Base-by-base conservation (phyloP, 1,284 basidiomycete species). In the Trichosporon sp. region DNA sequence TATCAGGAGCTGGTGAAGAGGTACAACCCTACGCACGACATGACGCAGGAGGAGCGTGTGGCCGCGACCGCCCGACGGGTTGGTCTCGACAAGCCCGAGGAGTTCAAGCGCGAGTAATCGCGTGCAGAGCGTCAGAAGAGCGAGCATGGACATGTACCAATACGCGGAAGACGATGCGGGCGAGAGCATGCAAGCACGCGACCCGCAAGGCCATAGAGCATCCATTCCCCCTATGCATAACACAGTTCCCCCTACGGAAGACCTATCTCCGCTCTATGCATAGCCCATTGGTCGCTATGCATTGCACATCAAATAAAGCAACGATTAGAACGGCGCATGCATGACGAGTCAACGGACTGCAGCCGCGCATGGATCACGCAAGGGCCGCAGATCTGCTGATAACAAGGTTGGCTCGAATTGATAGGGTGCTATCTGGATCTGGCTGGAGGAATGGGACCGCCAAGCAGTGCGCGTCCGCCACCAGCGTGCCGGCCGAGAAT, bases 21-120 rank as follows among this genome's bases (percentile, higher is more conserved):
- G 68, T 97, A 97, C 84, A 95, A 95, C 80, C 93, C 95, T 0
- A 84, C 91, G 12, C 83, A 90, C 64, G 91, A 91, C 75, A 86
- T 95, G 76, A 89, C 92, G 0, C 85, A 87, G 25, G 88, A 93
- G 76, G 92, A 95, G 77, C 86, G 90, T 70, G 86, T 95, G 68
- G 85, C 89, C 72, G 92, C 92, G 1, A 94, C 94, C 0, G 93
- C 93, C 4, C 86, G 90, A 64, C 85, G 93, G 68, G 94, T 97
- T 51, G 94, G 94, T 3, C 84, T 97, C 58, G 79, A 86, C 67
- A 73, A 81, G 35, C 82, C 83, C 2, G 58, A 75, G 32, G 79
- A 83, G 73, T 82, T 77, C 71, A 74, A 77, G 72, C 66, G 72
- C 25, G 68, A 70, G 63, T 67, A 38, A 42, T 51, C 9, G 47